Percentiles rank a stretch among this genome's conserved stretches.
phyloP scores from a whole-genome alignment of 495 filamentous ascomycete species.

The Podospora bellae-mahoneyi region DNA sequence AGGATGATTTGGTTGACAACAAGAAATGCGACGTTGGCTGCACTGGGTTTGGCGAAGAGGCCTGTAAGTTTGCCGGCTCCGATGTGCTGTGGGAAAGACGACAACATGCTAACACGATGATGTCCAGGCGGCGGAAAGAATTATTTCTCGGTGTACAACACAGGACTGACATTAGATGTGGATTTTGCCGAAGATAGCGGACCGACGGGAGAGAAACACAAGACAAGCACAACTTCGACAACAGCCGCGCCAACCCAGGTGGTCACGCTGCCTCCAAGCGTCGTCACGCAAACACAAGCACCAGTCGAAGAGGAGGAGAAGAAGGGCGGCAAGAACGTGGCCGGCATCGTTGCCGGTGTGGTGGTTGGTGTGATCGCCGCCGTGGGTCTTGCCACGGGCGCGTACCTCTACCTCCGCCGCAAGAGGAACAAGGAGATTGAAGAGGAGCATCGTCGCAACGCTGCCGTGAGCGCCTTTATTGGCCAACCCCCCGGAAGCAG shows the following conservation, averaged over 20 bases:
- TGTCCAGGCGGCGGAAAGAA: slow-evolving; percentile 51
- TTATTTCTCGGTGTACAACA: slow-evolving; percentile 50
- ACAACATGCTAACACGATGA: slow-evolving; percentile 29
- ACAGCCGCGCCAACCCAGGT: background rate
- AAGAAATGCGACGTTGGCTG: slow-evolving; percentile 55
- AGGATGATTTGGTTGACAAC: slow-evolving; percentile 44
- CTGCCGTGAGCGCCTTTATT: slow-evolving; percentile 64
- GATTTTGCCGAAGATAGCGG: slow-evolving; percentile 10
- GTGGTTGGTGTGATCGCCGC: slow-evolving; percentile 79
- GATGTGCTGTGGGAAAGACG: background rate
- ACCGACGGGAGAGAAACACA: background rate
- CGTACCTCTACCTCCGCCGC: slow-evolving; percentile 72
- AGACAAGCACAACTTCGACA: slow-evolving; percentile 1
- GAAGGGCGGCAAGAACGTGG: slow-evolving; percentile 45
- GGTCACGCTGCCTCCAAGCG: background rate
- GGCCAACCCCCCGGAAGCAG: slow-evolving; percentile 57
- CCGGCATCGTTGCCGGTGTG: slow-evolving; percentile 81
- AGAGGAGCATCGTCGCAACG: slow-evolving; percentile 74
- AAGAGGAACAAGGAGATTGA: slow-evolving; percentile 70
- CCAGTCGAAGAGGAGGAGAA: slow-evolving; percentile 31
- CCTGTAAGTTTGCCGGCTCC: slow-evolving; percentile 51
- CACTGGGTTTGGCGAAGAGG: slow-evolving; percentile 49
- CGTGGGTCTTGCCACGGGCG: slow-evolving; percentile 60
- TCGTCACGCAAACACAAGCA: slow-evolving; percentile 8
- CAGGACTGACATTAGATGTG: slow-evolving; percentile 37